These are phyloP conservation scores for Brasilioporus rufonigricans DNA, from an alignment of 768 basidiomycete species.

Conservation along the genomic window DNA sequence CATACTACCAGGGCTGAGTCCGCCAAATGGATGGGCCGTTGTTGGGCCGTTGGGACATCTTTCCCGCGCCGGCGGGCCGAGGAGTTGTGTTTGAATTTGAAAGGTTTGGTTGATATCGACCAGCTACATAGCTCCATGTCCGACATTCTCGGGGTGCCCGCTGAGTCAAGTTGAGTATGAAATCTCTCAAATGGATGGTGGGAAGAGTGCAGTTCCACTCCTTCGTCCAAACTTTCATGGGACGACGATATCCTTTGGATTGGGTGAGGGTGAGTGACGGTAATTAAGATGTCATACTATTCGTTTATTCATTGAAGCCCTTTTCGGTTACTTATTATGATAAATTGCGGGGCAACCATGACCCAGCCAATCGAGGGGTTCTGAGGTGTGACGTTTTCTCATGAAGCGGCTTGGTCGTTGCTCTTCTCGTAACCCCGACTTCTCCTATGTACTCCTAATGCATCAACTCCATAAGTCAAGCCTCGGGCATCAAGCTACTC, in stretches of 20 bases:
- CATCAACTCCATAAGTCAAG: background rate
- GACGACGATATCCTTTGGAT: background rate
- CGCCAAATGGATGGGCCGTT: background rate
- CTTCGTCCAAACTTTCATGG: too few relatives aligned
- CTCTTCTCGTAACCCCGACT: background rate
- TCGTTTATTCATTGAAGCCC: background rate
- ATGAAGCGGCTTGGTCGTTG: background rate
- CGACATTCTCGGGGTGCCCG: background rate
- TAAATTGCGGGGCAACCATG: background rate
- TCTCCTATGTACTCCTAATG: background rate
- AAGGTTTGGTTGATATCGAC: background rate
- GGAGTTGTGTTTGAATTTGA: background rate
- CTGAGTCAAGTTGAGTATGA: background rate
- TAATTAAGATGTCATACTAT: background rate
- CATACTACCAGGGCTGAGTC: background rate
- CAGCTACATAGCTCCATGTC: too few relatives aligned
- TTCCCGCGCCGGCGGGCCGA: background rate
- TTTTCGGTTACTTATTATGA: background rate
- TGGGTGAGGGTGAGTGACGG: background rate
- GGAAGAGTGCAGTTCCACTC: too few relatives aligned
- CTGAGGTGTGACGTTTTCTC: background rate
- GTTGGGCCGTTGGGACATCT: background rate
- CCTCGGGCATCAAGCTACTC: background rate
- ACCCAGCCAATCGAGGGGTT: constrained; percentile 3
- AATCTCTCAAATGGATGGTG: too few relatives aligned